Conservation (phyloP, 176 grass and related monocot species). For the Aegilops longissima region DNA sequence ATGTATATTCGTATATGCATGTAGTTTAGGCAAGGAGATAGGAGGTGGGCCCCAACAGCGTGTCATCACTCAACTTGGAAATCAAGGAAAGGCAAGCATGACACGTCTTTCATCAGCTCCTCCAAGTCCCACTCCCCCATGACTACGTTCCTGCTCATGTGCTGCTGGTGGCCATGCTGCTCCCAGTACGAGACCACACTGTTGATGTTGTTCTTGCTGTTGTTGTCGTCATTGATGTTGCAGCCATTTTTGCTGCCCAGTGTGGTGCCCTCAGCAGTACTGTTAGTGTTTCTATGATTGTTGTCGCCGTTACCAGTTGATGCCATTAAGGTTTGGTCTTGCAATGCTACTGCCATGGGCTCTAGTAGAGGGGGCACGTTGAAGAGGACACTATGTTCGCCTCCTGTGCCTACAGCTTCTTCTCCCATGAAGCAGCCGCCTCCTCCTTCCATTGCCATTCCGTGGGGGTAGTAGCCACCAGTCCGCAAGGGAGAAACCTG, state of each 20-base stretch:
- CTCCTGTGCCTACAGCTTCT: slow-evolving; percentile 33
- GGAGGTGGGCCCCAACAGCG: background rate
- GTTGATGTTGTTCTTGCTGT: slow-evolving; percentile 11
- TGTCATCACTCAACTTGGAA: slow-evolving; percentile 92
- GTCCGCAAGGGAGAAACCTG: slow-evolving; percentile 29
- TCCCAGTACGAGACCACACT: slow-evolving; percentile 47
- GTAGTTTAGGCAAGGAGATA: background rate
- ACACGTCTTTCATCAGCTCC: slow-evolving; percentile 96
- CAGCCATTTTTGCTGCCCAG: slow-evolving; percentile 45
- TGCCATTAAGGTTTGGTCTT: slow-evolving; percentile 28
- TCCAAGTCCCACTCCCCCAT: slow-evolving; percentile 95
- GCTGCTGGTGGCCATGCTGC: slow-evolving; percentile 43
- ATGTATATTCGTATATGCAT: slow-evolving; percentile 28
- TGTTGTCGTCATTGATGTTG: slow-evolving; percentile 41
- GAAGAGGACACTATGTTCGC: slow-evolving; percentile 33
- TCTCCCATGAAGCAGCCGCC: slow-evolving; percentile 39
- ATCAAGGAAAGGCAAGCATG: slow-evolving; percentile 97
- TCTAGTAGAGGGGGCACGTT: slow-evolving; percentile 60
- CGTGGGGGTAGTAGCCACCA: slow-evolving; percentile 35
- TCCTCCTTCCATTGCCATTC: slow-evolving; percentile 36
- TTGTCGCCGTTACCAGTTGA: slow-evolving; percentile 18
- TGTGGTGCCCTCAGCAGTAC: slow-evolving; percentile 30
- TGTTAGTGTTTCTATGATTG: slow-evolving; percentile 39
- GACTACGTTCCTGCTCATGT: slow-evolving; percentile 56
- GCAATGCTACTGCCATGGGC: slow-evolving; percentile 35